Conservation (phyloP, 2,329 filamentous ascomycete species). For the Curvularia verruculosa region DNA sequence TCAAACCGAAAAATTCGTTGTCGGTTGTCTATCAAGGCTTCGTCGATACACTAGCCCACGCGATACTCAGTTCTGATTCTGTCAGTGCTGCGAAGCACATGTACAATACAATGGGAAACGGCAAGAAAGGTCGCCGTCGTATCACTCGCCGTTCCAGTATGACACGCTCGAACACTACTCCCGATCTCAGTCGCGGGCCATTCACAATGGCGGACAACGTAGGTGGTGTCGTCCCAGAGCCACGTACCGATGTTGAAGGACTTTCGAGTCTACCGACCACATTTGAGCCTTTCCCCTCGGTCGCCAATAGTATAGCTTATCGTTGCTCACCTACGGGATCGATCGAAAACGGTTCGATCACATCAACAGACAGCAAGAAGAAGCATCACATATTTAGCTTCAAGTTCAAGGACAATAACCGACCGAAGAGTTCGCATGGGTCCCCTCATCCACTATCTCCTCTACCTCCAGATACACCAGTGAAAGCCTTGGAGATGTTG, state of each 20-base stretch:
- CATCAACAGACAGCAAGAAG: constrained; percentile 18
- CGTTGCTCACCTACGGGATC: constrained; percentile 11
- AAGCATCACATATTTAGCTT: constrained; percentile 26
- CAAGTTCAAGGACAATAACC: constrained; percentile 20
- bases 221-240: constrained; percentile 3
- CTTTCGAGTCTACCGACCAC: constrained; percentile 9
- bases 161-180: constrained; percentile 24
- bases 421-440: constrained; percentile 11
- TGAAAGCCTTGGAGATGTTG: constrained; percentile 31
- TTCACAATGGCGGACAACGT: constrained; percentile 8
- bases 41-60: neutral
- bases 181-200: constrained; percentile 16
- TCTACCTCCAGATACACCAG: constrained; percentile 27
- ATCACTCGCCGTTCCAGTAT: constrained; percentile 24
- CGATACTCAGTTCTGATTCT: neutral
- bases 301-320: neutral
- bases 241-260: constrained; percentile 6
- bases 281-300: constrained; percentile 2
- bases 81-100: constrained; percentile 6
- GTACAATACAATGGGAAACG: constrained; percentile 18
- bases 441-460: constrained; percentile 16
- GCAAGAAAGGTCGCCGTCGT: constrained; percentile 25
- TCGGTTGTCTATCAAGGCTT: neutral
- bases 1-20: neutral
- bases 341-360: constrained; percentile 4